Conservation (phyloP, 495 filamentous ascomycete species). For the Thermothielavioides terrestris region DNA sequence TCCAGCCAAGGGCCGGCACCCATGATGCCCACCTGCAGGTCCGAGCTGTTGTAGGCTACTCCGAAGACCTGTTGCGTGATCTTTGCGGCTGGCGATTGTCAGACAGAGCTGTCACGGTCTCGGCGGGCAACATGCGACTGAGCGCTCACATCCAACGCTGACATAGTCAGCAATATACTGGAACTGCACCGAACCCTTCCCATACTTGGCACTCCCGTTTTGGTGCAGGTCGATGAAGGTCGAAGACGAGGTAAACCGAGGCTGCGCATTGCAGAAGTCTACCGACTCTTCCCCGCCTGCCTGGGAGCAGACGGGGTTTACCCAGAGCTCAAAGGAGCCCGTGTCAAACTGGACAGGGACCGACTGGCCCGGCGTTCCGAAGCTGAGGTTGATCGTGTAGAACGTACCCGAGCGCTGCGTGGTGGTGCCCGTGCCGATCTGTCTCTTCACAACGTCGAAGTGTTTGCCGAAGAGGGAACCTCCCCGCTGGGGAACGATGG, state of each 20-base stretch:
- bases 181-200: slow-evolving; percentile 14
- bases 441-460: slow-evolving; percentile 7
- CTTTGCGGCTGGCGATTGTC: slow-evolving; percentile 13
- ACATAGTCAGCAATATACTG: slow-evolving; percentile 28
- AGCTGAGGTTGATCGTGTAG: slow-evolving; percentile 15
- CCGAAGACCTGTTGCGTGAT: slow-evolving; percentile 37
- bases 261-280: slow-evolving; percentile 24
- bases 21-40: slow-evolving; percentile 53
- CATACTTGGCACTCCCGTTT: slow-evolving; percentile 21
- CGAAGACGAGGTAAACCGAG: slow-evolving; percentile 24
- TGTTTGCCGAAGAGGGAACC: slow-evolving; percentile 3
- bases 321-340: slow-evolving; percentile 36
- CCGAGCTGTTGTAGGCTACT: slow-evolving; percentile 25
- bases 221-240: slow-evolving; percentile 12
- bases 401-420: slow-evolving; percentile 1
- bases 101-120: background rate
- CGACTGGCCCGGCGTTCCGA: slow-evolving; percentile 24
- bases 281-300: no score
- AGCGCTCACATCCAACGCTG: slow-evolving; percentile 11
- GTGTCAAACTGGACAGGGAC: slow-evolving; percentile 36
- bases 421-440: background rate
- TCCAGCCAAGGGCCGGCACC: slow-evolving; percentile 55
- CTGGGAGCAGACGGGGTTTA: slow-evolving; percentile 14
- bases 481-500: slow-evolving; percentile 7
- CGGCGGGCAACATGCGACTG: background rate